These are phyloP conservation scores for Hypoxylon sp. DNA, from an alignment of 2,329 filamentous ascomycete genomes.

Conservation along the genomic window DNA sequence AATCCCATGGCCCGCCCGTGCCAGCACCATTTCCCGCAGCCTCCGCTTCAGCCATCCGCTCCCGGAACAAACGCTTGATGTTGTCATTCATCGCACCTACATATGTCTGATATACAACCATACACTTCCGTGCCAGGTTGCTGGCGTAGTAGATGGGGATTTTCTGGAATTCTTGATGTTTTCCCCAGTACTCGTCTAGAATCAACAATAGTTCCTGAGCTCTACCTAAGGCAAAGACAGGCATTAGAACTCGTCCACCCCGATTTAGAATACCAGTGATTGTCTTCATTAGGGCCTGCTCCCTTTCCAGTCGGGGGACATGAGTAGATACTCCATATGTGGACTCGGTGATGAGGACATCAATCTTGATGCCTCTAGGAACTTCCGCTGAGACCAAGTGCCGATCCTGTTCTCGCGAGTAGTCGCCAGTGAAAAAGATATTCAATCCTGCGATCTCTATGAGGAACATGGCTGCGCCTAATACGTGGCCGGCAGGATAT, in stretches of 20 bases:
- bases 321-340: constrained; percentile 97
- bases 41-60: constrained; percentile 92
- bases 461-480: constrained; percentile 97
- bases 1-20: constrained; percentile 95
- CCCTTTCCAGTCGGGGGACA: constrained; percentile 89
- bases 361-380: constrained; percentile 89
- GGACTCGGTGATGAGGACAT: constrained; percentile 97
- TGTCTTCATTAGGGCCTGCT: constrained; percentile 94
- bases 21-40: constrained; percentile 79
- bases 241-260: constrained; percentile 92
- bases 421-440: constrained; percentile 97
- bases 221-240: constrained; percentile 93
- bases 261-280: constrained; percentile 92
- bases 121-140: constrained; percentile 94
- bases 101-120: constrained; percentile 99
- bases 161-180: constrained; percentile 88
- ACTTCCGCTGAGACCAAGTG: constrained; percentile 96
- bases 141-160: constrained; percentile 98
- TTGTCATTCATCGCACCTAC: constrained; percentile 99
- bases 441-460: constrained; percentile 97
- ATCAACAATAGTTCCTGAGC: constrained; percentile 96
- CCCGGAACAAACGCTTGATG: constrained; percentile 94
- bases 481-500: constrained; percentile 96
- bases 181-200: constrained; percentile 95
- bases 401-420: constrained; percentile 94